Evolutionary conservation across 371 early-diverging fungal species (phyloP).

Genomic region (Syncephalastrum monosporum): DNA sequence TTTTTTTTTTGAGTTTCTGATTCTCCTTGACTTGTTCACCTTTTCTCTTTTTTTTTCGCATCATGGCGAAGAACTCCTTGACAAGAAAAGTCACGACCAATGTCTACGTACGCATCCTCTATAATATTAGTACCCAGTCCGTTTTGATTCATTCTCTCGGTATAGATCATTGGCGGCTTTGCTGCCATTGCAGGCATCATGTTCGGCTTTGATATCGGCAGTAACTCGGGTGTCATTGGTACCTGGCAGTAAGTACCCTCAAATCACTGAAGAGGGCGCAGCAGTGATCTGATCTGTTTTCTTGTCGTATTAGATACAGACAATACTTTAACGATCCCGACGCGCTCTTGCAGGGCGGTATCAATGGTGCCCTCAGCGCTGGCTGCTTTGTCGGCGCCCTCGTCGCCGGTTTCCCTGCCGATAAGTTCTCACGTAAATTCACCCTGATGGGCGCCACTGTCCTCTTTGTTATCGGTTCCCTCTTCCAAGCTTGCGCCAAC

Average conservation of each 20-base stretch:
- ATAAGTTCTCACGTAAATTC: constrained; percentile 26
- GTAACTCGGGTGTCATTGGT: constrained; percentile 59
- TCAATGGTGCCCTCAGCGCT: constrained; percentile 51
- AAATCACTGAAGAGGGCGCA: not conserved
- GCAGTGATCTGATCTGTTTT: not conserved
- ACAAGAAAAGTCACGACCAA: constrained; percentile 24
- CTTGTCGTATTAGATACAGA: constrained; percentile 31
- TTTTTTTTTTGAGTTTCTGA: too few relatives aligned
- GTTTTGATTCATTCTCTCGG: constrained; percentile 3
- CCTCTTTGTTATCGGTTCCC: constrained; percentile 27
- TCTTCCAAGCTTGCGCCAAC: constrained; percentile 29
- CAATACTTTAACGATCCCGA: constrained; percentile 56
- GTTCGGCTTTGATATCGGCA: constrained; percentile 65
- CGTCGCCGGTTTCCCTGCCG: constrained; percentile 29
- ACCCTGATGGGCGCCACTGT: constrained; percentile 30
- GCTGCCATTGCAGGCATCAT: constrained; percentile 61
- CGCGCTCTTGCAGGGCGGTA: constrained; percentile 58
- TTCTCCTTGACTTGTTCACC: too few relatives aligned
- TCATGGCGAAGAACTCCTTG: not conserved
- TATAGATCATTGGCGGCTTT: constrained; percentile 52
- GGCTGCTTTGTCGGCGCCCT: constrained; percentile 35
- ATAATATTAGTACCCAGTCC: not conserved
- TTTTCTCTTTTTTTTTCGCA: too few relatives aligned
- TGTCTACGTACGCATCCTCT: constrained; percentile 29
- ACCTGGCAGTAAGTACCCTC: constrained; percentile 35